A percentile compares a stretch with the other conserved stretches of the same genome.
These are phyloP conservation scores for Tylopilus subfusipes DNA, from an alignment of 768 basidiomycete genomes.

Conservation along the genomic window DNA sequence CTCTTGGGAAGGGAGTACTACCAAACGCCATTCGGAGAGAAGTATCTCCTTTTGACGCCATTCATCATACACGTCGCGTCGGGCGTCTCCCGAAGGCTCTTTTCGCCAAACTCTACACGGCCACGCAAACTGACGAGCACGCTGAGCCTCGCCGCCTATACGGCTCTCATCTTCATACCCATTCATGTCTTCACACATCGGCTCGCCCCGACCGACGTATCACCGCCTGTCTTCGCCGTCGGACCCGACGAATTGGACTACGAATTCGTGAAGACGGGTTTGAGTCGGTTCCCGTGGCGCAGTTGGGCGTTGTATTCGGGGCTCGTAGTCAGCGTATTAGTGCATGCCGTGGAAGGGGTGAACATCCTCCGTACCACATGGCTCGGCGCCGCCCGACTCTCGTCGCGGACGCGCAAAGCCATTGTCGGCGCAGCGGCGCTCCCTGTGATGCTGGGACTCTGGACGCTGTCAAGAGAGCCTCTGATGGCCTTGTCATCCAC, in stretches of 20 bases:
- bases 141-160: slow-evolving; percentile 64
- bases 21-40: slow-evolving; percentile 67
- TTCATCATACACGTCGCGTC: slow-evolving; percentile 62
- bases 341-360: slow-evolving; percentile 65
- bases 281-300: slow-evolving; percentile 58
- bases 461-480: slow-evolving; percentile 53
- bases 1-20: slow-evolving; percentile 85
- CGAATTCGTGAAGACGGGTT: slow-evolving; percentile 75
- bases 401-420: slow-evolving; percentile 25
- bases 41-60: slow-evolving; percentile 62
- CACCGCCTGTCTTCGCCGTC: slow-evolving; percentile 42
- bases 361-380: slow-evolving; percentile 51
- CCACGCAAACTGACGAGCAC: slow-evolving; percentile 37
- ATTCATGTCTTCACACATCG: slow-evolving; percentile 72
- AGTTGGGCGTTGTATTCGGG: slow-evolving; percentile 63
- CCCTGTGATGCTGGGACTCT: slow-evolving; percentile 57
- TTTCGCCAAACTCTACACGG: slow-evolving; percentile 35
- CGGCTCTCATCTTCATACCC: slow-evolving; percentile 55
- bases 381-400: slow-evolving; percentile 14
- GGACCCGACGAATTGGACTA: slow-evolving; percentile 78
- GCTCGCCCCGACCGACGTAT: slow-evolving; percentile 41
- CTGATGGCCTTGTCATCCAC: slow-evolving; percentile 52
- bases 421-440: slow-evolving; percentile 38
- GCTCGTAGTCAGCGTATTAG: slow-evolving; percentile 50
- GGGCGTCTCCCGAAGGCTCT: slow-evolving; percentile 55